Evolutionary conservation across 1,284 basidiomycete species (phyloP), one percentile per base, ranked within the genome.

Genomic region (Ustilago hordei): DNA sequence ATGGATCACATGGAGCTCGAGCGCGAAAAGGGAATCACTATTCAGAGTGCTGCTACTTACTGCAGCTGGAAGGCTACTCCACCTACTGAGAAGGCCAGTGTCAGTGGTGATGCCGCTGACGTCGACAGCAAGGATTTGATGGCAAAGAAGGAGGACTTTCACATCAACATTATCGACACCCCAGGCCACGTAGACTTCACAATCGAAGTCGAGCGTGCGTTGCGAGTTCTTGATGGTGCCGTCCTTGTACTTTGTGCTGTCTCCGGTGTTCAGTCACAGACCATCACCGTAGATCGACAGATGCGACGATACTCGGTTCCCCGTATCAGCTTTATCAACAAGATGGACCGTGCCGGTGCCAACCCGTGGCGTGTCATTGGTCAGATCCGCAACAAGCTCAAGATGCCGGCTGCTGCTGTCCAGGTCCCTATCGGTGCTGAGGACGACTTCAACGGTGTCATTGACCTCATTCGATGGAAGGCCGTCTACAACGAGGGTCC

Each of bases 1-100:
- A 99, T 99, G 97, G 96, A 99, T 88, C 94, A 92, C 84, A 99
- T 99, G 96, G 97, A 99, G 81, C 89, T 99, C 8, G 97, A 99
- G 87, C 90, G 96, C 56, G 97, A 99, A 88, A 99, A 99, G 88
- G 97, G 96, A 55, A 99, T 99, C 84, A 99, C 97, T 35, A 99
- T 99, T 79, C 96, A 99, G 88, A 95, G 93, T 82, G 96, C 97
- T 4, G 97, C 97, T 2, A 99, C 97, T 0, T 99, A 96, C 87
- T 97, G 95, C 84, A 95, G 97, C 87, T 99, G 97, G 97, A 90
- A 92, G 57, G 91, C 94, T 0, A 86, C 87, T 1, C 88, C 89
- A 2, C 88, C 89, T 4, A 84, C 83, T 28, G 79, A 84, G 39
- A 84, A 79, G 62, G 60, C 75, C 54, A 75, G 71, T 35, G 87